Evolutionary conservation across 225 moss, liverwort and hornwort species (phyloP).

Genomic region (Pseudisothecium myosuroides): DNA sequence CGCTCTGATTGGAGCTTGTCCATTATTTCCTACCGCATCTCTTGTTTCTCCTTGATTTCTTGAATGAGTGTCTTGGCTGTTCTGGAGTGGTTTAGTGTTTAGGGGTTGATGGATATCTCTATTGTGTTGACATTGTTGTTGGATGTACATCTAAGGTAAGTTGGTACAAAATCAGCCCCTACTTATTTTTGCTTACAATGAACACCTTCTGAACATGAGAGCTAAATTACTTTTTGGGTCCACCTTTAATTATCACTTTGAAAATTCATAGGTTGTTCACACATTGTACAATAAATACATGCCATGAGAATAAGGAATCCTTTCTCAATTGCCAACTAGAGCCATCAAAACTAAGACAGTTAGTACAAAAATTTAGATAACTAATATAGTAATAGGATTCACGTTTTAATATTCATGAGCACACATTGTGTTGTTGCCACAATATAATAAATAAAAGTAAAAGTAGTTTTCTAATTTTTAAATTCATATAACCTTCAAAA

Average conservation of each 20-base stretch:
- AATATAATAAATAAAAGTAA: no score
- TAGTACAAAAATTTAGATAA: not conserved
- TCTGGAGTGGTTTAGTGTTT: not conserved
- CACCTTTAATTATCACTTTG: not conserved
- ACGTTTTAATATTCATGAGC: no score
- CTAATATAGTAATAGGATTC: no score
- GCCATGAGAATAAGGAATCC: not conserved
- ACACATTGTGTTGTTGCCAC: no score
- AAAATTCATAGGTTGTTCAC: not conserved
- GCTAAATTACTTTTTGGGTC: not conserved
- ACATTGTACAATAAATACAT: not conserved
- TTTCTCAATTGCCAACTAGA: not conserved
- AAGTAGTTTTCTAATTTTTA: no score
- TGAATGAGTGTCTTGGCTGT: not conserved
- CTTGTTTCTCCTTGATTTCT: not conserved
- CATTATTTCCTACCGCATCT: not conserved
- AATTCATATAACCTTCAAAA: no score
- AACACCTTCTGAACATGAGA: not conserved
- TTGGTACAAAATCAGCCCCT: not conserved
- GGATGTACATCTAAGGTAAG: not conserved
- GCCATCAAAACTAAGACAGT: not conserved
- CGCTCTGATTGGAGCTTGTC: not conserved
- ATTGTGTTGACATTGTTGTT: not conserved
- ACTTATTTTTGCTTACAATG: not conserved
- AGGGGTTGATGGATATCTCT: not conserved